Evolutionary conservation across 306 rosid species (phyloP), one percentile per base, ranked within the genome.

Genomic region (Acacia confusa): DNA sequence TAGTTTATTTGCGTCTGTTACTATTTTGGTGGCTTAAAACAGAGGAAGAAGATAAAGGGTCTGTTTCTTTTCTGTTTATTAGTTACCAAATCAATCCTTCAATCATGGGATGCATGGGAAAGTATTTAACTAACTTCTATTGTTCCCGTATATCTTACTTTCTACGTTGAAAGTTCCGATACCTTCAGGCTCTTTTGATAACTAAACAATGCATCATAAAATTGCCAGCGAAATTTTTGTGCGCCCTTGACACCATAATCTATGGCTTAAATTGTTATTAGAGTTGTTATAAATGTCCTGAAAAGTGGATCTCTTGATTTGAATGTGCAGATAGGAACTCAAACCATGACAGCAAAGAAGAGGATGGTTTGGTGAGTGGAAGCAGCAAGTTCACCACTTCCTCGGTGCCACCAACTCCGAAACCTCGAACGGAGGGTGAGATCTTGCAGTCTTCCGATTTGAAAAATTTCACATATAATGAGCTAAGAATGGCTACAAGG

Each of bases 361-460:
- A 83, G 15, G 72, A 65, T 77, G 86, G 82, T 70, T 82, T 81
- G 71, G 79, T 85, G 44, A 44, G 77, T 78, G 72, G 60, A 53
- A 90, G 88, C 81, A 86, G 89, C 89, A 90, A 83, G 82, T 75
- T 84, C 75, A 86, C 94, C 48, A 76, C 86, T 58, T 79, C 79
- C 64, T 84, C 95, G 0, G 87, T 82, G 61, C 90, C 97, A 70
- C 88, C 83, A 75, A 93, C 96, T 43, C 97, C 83, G 70, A 91
- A 94, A 43, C 97, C 98, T n/a, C 86, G 97, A 64, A 86, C 99
- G 0, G 95, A 96, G 88, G 97, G 91, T 12, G 99, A 96, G 89
- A 96, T 96, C 80, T 81, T 96, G 92, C 90, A 85, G 83, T 88
- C 94, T 34, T 84, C 94, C 67, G 92, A 89, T 86, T 83, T 96